Evolutionary conservation across 179 eudicot genomes (phyloP).

Genomic region (Amaranthus tricolor): DNA sequence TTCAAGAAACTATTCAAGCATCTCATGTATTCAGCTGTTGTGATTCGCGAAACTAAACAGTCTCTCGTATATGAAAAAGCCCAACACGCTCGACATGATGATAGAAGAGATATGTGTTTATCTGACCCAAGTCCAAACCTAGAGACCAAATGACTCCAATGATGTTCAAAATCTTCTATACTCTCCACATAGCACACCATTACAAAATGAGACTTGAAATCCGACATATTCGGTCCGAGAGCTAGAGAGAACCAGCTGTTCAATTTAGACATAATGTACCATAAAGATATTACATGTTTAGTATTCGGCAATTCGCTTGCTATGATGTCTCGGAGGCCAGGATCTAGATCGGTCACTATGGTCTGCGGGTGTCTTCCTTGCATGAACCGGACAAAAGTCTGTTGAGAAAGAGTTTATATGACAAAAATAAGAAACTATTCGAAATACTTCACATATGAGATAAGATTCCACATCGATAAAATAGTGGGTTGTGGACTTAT

Average conservation of each 20-base stretch:
- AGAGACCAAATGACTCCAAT: conserved; percentile 34
- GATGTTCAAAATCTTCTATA: conserved; percentile 38
- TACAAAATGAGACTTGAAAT: conserved; percentile 37
- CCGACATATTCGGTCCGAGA: conserved; percentile 35
- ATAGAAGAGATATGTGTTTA: conserved; percentile 37
- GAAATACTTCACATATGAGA: too few relatives aligned
- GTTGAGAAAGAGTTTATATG: not conserved
- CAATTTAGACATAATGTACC: conserved; percentile 36
- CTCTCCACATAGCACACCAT: conserved; percentile 34
- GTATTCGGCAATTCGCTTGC: conserved; percentile 30
- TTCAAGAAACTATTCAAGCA: conserved; percentile 29
- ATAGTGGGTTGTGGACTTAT: too few relatives aligned
- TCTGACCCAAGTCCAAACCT: conserved; percentile 35
- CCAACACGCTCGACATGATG: conserved; percentile 33
- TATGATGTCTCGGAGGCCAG: conserved; percentile 21
- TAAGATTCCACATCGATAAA: too few relatives aligned
- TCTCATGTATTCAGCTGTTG: conserved; percentile 28
- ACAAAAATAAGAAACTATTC: not conserved
- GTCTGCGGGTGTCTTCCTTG: conserved; percentile 31
- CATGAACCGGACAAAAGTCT: conserved; percentile 27
- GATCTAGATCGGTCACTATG: conserved; percentile 26
- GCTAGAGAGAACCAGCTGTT: conserved; percentile 42
- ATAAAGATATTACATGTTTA: conserved; percentile 32
- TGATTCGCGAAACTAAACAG: conserved; percentile 36
- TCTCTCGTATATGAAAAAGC: conserved; percentile 41